These are phyloP conservation scores for Yarrowia divulgata DNA, from an alignment of 805 yeast species.

Conservation along the genomic window DNA sequence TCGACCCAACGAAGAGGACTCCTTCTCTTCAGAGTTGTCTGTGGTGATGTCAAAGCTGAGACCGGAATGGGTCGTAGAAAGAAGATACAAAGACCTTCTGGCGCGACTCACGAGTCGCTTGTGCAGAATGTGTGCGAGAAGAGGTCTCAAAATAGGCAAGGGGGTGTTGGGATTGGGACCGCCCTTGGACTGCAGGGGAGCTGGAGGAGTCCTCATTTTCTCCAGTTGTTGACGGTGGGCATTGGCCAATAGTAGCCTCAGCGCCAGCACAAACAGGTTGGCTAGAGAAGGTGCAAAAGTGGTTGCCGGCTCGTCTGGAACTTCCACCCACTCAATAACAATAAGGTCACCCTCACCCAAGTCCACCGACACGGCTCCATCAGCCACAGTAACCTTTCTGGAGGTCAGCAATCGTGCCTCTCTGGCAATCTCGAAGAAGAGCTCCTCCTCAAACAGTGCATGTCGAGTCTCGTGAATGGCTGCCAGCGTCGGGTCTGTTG, in stretches of 20 bases:
- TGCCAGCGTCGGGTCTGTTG: slow-evolving; percentile 27
- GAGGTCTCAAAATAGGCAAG: slow-evolving; percentile 47
- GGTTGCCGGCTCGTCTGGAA: slow-evolving; percentile 16
- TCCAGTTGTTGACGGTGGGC: slow-evolving; percentile 59
- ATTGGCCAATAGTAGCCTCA: slow-evolving; percentile 68
- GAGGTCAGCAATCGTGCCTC: slow-evolving; percentile 77
- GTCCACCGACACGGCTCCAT: slow-evolving; percentile 70
- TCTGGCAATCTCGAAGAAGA: slow-evolving; percentile 75
- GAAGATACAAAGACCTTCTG: slow-evolving; percentile 43
- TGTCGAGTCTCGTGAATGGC: slow-evolving; percentile 54
- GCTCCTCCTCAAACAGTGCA: slow-evolving; percentile 85
- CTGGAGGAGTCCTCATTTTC: slow-evolving; percentile 44
- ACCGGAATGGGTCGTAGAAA: slow-evolving; percentile 42
- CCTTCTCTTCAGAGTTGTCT: slow-evolving; percentile 35
- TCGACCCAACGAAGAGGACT: slow-evolving; percentile 42
- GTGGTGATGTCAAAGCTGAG: slow-evolving; percentile 40
- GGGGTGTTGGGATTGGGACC: slow-evolving; percentile 38
- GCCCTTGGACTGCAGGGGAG: slow-evolving; percentile 38
- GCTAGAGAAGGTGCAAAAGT: slow-evolving; percentile 52
- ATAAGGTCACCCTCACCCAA: slow-evolving; percentile 65
- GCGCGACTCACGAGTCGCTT: slow-evolving; percentile 44
- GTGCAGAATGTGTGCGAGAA: slow-evolving; percentile 49
- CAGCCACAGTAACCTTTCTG: slow-evolving; percentile 70
- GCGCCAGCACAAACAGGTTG: slow-evolving; percentile 59
- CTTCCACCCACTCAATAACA: slow-evolving; percentile 61